Conservation (phyloP, 116 monocot species). For the Cymodocea nodosa region DNA sequence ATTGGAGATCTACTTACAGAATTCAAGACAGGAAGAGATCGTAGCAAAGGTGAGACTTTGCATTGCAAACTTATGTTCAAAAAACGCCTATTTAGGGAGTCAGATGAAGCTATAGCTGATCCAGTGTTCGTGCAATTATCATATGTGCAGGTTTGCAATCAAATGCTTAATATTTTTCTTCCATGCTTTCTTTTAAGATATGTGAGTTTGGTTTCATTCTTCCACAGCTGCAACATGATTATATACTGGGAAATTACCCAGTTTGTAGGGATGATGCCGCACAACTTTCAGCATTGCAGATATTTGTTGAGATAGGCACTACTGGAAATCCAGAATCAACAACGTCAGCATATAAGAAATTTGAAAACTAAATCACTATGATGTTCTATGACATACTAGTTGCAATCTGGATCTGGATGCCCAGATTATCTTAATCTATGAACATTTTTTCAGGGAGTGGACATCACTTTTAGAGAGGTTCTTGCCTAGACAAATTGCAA, state of each 20-base stretch:
- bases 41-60: conserved; percentile 91
- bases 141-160: conserved; percentile 69
- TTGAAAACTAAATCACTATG: not conserved
- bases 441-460: conserved; percentile 68
- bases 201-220: not conserved
- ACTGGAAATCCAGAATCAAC: conserved; percentile 71
- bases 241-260: conserved; percentile 93
- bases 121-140: conserved; percentile 96
- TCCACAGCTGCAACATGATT: conserved; percentile 92
- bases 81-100: conserved; percentile 90
- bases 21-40: conserved; percentile 84
- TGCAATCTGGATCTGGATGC: not conserved
- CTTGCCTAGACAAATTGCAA: conserved; percentile 88
- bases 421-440: not conserved
- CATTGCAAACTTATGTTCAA: conserved; percentile 94
- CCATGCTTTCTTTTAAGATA: too few species aligned
- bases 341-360: conserved; percentile 39
- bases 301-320: conserved; percentile 82
- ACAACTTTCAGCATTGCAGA: conserved; percentile 83
- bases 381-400: not conserved
- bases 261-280: conserved; percentile 98
- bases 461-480: conserved; percentile 86
- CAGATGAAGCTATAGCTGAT: conserved; percentile 91
- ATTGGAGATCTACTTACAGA: conserved; percentile 90
- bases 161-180: too few species aligned